These are phyloP conservation scores for Fraxinus quadrangulata DNA, from an alignment of 257 asterid genomes.

Conservation along the genomic window DNA sequence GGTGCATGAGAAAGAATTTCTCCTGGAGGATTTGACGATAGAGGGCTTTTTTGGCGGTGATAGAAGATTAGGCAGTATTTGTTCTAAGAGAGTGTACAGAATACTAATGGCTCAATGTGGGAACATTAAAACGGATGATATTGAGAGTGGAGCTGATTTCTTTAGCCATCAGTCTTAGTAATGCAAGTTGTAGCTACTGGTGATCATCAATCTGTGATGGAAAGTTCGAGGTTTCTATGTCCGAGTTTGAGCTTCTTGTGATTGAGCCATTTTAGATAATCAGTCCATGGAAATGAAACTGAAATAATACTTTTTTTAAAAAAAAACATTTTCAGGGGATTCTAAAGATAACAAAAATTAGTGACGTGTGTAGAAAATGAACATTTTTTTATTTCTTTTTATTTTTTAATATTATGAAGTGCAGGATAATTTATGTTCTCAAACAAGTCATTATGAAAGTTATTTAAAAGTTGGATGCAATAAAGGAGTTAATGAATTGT, in stretches of 20 bases:
- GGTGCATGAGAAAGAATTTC: slow-evolving; percentile 95
- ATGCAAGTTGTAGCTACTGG: background rate
- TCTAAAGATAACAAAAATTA: too few relatives aligned
- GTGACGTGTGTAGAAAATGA: too few relatives aligned
- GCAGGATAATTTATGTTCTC: too few relatives aligned
- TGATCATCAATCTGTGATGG: background rate
- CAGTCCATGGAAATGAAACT: too few relatives aligned
- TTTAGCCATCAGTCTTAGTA: slow-evolving; percentile 39
- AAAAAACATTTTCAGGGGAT: background rate
- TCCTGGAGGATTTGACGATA: slow-evolving; percentile 70
- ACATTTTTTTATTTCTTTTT: too few relatives aligned
- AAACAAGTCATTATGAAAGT: too few relatives aligned
- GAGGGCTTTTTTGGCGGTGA: slow-evolving; percentile 76
- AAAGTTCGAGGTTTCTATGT: slow-evolving; percentile 12
- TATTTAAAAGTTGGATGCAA: too few relatives aligned
- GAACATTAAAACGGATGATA: slow-evolving; percentile 78
- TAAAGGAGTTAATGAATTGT: too few relatives aligned
- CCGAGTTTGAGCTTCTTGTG: background rate
- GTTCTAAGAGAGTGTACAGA: slow-evolving; percentile 92
- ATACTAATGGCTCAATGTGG: slow-evolving; percentile 87
- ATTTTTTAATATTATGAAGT: too few relatives aligned
- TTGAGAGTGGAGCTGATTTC: slow-evolving; percentile 87
- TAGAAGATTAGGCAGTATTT: slow-evolving; percentile 83
- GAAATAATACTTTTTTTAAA: too few relatives aligned
- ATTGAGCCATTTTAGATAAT: too few relatives aligned